phyloP scores from a whole-genome alignment of 2,329 filamentous ascomycete genomes.

The Penicillium paneum region DNA sequence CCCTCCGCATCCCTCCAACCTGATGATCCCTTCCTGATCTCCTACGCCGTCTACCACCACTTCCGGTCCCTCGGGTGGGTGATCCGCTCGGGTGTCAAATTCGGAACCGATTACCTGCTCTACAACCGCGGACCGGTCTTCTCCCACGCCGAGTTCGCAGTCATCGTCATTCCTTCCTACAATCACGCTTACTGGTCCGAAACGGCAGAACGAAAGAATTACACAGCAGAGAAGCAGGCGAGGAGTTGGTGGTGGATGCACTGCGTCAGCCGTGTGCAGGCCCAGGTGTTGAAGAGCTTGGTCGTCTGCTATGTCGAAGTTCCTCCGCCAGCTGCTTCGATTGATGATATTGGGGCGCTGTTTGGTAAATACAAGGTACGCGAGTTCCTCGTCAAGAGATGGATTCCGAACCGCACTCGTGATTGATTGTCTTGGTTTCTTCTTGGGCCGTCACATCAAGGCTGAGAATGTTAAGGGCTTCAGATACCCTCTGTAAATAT shows the following conservation, averaged over 20 bases:
- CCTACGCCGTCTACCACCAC: constrained; percentile 91
- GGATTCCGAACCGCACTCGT: constrained; percentile 76
- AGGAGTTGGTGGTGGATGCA: constrained; percentile 62
- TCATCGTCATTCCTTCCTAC: constrained; percentile 81
- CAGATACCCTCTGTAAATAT: constrained; percentile 17
- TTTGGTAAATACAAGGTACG: constrained; percentile 71
- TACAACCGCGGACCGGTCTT: constrained; percentile 93
- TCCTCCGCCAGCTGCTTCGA: constrained; percentile 58
- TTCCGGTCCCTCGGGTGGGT: constrained; percentile 96
- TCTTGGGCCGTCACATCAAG: background rate
- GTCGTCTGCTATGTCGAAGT: constrained; percentile 90
- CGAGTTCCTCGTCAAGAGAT: constrained; percentile 77
- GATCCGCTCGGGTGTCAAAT: constrained; percentile 87
- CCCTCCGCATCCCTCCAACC: constrained; percentile 53
- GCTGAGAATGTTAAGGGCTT: constrained; percentile 15
- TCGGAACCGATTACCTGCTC: constrained; percentile 89
- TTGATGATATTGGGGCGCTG: constrained; percentile 58
- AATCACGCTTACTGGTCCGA: constrained; percentile 67
- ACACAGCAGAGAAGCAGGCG: constrained; percentile 48
- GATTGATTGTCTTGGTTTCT: constrained; percentile 42
- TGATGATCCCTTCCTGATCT: constrained; percentile 79
- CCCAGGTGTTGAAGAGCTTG: constrained; percentile 84
- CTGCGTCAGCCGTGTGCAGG: constrained; percentile 82
- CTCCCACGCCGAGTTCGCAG: constrained; percentile 87
- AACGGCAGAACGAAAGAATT: constrained; percentile 47